phyloP scores from a whole-genome alignment of 331 rosid species.

The Quercus tomentella region DNA sequence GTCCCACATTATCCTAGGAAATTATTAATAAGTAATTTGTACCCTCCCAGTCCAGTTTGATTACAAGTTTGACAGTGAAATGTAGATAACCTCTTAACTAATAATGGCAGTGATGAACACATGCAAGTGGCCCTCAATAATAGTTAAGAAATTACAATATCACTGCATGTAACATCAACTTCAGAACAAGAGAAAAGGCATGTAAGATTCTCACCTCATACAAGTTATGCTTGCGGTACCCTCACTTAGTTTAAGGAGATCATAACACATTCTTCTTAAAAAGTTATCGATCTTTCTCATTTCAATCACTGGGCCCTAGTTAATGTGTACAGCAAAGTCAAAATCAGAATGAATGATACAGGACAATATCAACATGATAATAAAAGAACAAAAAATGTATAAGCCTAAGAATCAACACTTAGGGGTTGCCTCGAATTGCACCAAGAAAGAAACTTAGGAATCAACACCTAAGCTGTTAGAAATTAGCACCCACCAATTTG shows the following conservation, averaged over 20 bases:
- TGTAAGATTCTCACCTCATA: constrained; percentile 55
- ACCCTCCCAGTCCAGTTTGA: not conserved
- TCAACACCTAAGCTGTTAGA: no score
- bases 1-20: no score
- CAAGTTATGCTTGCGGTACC: constrained; percentile 73
- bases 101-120: not conserved
- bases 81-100: not conserved
- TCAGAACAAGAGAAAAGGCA: not conserved
- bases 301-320: constrained; percentile 49
- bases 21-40: no score
- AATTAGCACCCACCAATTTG: no score
- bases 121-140: not conserved
- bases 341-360: not conserved
- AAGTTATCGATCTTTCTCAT: constrained; percentile 19
- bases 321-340: constrained; percentile 13
- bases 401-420: no score
- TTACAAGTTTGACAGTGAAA: not conserved
- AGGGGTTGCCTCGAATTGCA: no score
- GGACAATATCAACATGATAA: no score
- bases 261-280: not conserved
- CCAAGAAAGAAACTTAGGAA: no score
- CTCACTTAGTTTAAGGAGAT: constrained; percentile 15
- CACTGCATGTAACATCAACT: not conserved
- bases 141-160: not conserved
- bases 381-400: no score